phyloP scores from a whole-genome alignment of 2,329 filamentous ascomycete genomes.

The Aspergillus novofumigatus region DNA sequence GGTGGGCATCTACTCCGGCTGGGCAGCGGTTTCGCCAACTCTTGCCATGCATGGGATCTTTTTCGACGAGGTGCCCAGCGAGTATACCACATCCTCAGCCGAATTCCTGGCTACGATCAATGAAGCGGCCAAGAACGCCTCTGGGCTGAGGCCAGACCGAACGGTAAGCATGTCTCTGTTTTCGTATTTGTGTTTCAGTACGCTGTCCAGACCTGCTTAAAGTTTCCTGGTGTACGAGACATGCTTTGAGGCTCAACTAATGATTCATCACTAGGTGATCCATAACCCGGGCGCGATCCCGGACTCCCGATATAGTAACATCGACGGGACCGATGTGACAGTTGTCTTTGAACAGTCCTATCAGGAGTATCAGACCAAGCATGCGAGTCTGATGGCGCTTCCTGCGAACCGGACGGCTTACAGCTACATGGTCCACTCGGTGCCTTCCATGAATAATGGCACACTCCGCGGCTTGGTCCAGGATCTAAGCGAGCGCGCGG shows the following conservation, averaged over 20 bases:
- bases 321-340: conserved; percentile 8
- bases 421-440: conserved; percentile 12
- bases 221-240: not conserved
- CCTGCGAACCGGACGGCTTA: not conserved
- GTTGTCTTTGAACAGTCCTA: conserved; percentile 13
- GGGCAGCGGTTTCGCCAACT: conserved; percentile 23
- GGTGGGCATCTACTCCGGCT: conserved; percentile 36
- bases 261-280: conserved; percentile 7
- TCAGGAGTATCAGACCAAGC: conserved; percentile 1
- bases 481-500: conserved; percentile 7
- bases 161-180: conserved; percentile 6
- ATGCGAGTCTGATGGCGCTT: not conserved
- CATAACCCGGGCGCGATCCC: conserved; percentile 15
- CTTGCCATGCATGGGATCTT: conserved; percentile 38
- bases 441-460: conserved; percentile 5
- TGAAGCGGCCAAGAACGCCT: conserved; percentile 11
- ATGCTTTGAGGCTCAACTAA: not conserved
- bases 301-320: conserved; percentile 2
- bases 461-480: conserved; percentile 4
- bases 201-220: not conserved
- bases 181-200: not conserved
- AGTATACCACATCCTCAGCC: conserved; percentile 15
- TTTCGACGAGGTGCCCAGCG: conserved; percentile 34
- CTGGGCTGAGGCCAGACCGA: conserved; percentile 3
- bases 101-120: conserved; percentile 19